Conservation (phyloP, 2,329 filamentous ascomycete genomes). For the Graphilbum fragrans region DNA sequence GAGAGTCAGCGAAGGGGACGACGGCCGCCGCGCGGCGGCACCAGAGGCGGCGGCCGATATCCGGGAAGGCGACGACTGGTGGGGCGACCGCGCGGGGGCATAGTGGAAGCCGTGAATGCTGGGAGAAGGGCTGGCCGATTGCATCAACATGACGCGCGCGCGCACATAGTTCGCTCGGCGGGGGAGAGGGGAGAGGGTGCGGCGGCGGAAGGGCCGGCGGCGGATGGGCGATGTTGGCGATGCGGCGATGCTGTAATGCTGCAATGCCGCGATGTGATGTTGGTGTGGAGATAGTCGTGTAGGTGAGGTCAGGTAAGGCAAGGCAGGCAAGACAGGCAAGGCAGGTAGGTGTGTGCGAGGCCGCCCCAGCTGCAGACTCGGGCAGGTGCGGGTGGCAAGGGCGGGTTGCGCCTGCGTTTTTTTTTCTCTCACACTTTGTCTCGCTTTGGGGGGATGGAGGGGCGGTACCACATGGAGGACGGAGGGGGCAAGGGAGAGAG, state of each 20-base stretch:
- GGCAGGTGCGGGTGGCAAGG: no score
- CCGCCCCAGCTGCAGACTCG: no score
- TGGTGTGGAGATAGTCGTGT: neutral
- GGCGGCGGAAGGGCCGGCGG: no score
- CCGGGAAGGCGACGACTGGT: conserved; percentile 28
- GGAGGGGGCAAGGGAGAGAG: neutral
- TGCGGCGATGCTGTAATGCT: no score
- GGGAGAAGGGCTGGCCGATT: conserved; percentile 43
- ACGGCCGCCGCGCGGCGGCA: conserved; percentile 7
- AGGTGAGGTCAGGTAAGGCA: no score
- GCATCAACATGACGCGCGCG: conserved; percentile 38
- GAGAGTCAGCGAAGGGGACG: conserved; percentile 1
- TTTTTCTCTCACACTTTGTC: no score
- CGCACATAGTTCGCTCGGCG: conserved; percentile 3
- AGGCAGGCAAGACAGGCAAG: no score
- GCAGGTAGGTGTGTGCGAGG: no score
- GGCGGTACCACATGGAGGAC: neutral
- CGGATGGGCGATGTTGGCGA: no score
- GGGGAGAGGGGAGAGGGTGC: no score
- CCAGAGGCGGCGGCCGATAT: conserved; percentile 13
- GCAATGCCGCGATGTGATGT: no score
- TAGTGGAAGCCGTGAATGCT: conserved; percentile 30
- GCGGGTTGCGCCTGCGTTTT: no score
- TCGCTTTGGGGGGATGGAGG: neutral
- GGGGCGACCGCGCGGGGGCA: conserved; percentile 31